Evolutionary conservation across 2,329 filamentous ascomycete species (phyloP), one percentile per base, ranked within the genome.

Genomic region (Trichoderma sp.): DNA sequence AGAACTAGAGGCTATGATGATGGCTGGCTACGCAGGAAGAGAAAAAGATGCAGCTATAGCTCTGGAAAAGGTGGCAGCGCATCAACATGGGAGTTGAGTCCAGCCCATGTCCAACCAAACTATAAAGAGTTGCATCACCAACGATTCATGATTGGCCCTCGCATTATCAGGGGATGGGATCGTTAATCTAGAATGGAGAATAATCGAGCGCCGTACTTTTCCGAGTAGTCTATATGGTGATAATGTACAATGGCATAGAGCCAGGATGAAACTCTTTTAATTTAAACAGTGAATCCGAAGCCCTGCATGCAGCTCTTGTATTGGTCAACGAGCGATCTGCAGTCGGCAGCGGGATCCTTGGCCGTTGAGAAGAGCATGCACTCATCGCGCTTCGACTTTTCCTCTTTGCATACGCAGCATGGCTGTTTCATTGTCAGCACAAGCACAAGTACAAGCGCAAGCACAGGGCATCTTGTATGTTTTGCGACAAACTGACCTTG

Each of bases 351-450:
- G 50, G 96, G 93, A 79, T 98, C 92, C 78, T 91, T 87, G 73
- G 93, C 88, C 74, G 89, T 94, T 70, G 94, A 97, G 85, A 98
- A 98, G 71, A 99, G 92, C 95, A 99, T 98, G 87, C 96, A 99
- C 84, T 99, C 95, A 84, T 99, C 96, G 74, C 96, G 93, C 76
- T 88, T 88, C 50, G 93, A 87, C 83, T 99, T 99, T 82, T 99
- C 94, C 58, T 96, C 90, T 80, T 95, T 98, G 89, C 96, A 99
- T 34, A 98, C 96, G 81, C 96, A 98, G 88, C 96, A 98, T 57
- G 95, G 95, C 94, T 98, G 78, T 72, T 32, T 26, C 6, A 23
- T 23, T 23, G 28, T 71, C 26, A 68, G 63, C n/a, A 50, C 3
- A 20, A 43, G 6, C 0, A 50, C 4, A 20, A 39, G 6, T 0